Percentiles rank a stretch among this genome's conserved stretches.
Conservation (phyloP, 2,329 filamentous ascomycete genomes). For the Westerdykella sp. region DNA sequence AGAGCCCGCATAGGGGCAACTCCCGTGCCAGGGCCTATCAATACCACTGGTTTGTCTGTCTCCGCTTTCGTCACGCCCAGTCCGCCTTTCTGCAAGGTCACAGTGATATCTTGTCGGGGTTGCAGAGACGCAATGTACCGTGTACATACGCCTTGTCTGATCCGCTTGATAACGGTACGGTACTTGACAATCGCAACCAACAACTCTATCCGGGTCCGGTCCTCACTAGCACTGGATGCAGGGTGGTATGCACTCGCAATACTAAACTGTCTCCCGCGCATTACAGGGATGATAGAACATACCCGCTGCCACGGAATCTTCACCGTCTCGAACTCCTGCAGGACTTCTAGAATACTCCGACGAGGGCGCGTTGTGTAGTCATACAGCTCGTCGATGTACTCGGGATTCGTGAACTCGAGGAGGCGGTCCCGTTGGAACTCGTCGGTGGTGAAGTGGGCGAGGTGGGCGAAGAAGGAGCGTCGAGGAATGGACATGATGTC, state of each 20-base stretch:
- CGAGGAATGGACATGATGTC: conserved; percentile 88
- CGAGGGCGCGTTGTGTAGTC: conserved; percentile 91
- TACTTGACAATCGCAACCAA: conserved; percentile 88
- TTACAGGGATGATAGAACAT: conserved; percentile 67
- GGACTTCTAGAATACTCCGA: conserved; percentile 83
- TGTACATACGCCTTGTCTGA: conserved; percentile 82
- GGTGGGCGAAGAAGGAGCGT: conserved; percentile 73
- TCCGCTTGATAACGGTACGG: conserved; percentile 75
- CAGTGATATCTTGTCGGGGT: conserved; percentile 52
- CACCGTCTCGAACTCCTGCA: conserved; percentile 83
- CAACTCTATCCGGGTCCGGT: conserved; percentile 57
- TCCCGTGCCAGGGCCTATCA: conserved; percentile 80
- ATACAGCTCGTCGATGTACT: conserved; percentile 83
- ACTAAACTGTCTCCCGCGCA: conserved; percentile 89
- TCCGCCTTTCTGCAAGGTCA: conserved; percentile 53
- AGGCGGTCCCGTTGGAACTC: conserved; percentile 72
- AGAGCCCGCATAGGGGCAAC: conserved; percentile 78
- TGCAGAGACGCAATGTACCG: conserved; percentile 68
- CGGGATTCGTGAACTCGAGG: conserved; percentile 71
- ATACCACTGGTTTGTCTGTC: conserved; percentile 56
- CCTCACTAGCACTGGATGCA: conserved; percentile 3
- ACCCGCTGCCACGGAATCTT: conserved; percentile 70
- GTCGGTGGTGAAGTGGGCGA: conserved; percentile 69
- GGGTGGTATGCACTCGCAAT: conserved; percentile 66
- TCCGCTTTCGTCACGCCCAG: conserved; percentile 39